A percentile compares a stretch with the other conserved stretches of the same genome.
These are phyloP conservation scores for Sisymbrium altissimum DNA, from an alignment of 345 rosid species.

Conservation along the genomic window DNA sequence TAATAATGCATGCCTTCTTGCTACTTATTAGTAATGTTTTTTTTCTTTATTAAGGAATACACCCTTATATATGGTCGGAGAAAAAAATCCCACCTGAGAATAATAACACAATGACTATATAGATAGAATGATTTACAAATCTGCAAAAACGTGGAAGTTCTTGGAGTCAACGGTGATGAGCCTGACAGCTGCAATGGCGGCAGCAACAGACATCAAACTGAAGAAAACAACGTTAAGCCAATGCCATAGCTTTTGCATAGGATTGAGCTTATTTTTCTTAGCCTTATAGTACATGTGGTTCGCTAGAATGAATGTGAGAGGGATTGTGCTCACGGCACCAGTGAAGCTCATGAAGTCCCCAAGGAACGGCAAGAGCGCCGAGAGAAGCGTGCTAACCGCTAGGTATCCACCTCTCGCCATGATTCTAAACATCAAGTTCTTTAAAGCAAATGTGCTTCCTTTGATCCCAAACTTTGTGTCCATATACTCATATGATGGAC, in stretches of 20 bases:
- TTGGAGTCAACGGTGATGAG: slow-evolving; percentile 77
- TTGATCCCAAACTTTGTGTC: slow-evolving; percentile 74
- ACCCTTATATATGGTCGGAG: slow-evolving; percentile 10
- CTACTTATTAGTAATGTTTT: background rate
- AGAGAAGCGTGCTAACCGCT: slow-evolving; percentile 56
- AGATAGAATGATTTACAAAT: slow-evolving; percentile 35
- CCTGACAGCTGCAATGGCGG: slow-evolving; percentile 65
- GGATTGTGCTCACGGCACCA: slow-evolving; percentile 89
- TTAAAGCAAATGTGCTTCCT: slow-evolving; percentile 54
- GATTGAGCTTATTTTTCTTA: slow-evolving; percentile 41
- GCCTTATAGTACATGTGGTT: slow-evolving; percentile 83
- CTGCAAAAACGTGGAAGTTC: slow-evolving; percentile 79
- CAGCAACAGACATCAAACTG: slow-evolving; percentile 59
- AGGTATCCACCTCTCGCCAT: slow-evolving; percentile 77
- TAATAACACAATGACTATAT: background rate
- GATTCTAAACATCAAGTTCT: slow-evolving; percentile 59
- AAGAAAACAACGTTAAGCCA: slow-evolving; percentile 78
- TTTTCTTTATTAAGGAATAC: background rate
- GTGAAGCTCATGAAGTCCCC: slow-evolving; percentile 58
- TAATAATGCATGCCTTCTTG: background rate
- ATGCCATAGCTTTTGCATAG: slow-evolving; percentile 67
- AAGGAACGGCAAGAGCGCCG: slow-evolving; percentile 48
- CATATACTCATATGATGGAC: slow-evolving; percentile 85
- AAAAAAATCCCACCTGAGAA: background rate
- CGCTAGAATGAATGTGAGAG: slow-evolving; percentile 85